Percentiles rank a stretch among this genome's conserved stretches.
Evolutionary conservation across 208 protist species (phyloP).

Genomic region (Trypanosoma conorhini): DNA sequence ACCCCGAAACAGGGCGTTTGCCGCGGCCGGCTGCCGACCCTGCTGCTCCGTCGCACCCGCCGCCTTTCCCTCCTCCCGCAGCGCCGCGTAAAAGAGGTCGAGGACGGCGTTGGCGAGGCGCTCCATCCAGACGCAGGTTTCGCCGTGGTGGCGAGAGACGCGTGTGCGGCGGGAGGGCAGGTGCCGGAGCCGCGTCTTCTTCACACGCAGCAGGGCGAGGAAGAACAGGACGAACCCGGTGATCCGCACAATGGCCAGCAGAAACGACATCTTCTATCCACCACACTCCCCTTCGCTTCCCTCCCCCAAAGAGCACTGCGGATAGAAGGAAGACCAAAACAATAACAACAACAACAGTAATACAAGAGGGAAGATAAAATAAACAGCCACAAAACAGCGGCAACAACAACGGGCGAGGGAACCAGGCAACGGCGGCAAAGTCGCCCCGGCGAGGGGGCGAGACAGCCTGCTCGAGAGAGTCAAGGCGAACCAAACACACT

Average conservation of each 20-base stretch:
- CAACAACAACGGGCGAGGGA: too few species aligned
- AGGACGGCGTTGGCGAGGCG: slow-evolving; percentile 55
- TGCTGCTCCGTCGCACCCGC: not conserved
- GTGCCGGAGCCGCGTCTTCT: slow-evolving; percentile 70
- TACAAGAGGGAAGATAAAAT: too few species aligned
- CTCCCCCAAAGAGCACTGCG: not conserved
- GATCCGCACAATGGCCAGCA: slow-evolving; percentile 29
- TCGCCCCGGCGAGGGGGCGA: too few species aligned
- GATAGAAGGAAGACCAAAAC: not conserved
- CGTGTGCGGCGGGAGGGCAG: slow-evolving; percentile 70
- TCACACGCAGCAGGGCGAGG: slow-evolving; percentile 49
- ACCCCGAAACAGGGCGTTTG: not conserved
- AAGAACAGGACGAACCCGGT: slow-evolving; percentile 35
- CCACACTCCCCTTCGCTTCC: slow-evolving; percentile 25
- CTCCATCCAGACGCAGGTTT: slow-evolving; percentile 77
- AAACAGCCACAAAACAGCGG: too few species aligned
- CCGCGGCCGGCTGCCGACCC: not conserved
- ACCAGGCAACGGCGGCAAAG: too few species aligned
- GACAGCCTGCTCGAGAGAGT: too few species aligned
- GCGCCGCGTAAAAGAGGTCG: slow-evolving; percentile 50
- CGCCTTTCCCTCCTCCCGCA: slow-evolving; percentile 22
- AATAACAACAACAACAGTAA: not conserved
- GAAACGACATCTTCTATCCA: slow-evolving; percentile 13
- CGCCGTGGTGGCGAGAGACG: slow-evolving; percentile 72
- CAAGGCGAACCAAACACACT: too few species aligned